phyloP scores from a whole-genome alignment of 1,284 basidiomycete species.

The Cryptococcus sp. region DNA sequence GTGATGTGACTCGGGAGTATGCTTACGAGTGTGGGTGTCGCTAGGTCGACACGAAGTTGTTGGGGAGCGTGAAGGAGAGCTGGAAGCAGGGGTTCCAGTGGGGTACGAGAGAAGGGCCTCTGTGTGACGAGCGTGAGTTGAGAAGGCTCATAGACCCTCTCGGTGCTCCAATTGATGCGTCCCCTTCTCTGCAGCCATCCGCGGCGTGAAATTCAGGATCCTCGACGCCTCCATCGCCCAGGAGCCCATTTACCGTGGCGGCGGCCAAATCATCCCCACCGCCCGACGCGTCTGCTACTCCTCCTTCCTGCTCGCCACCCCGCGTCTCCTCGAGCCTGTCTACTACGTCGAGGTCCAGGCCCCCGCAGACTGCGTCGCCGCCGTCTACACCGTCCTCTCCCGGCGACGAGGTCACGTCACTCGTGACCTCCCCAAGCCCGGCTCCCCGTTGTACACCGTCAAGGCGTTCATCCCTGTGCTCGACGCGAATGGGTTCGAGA shows the following conservation, averaged over 20 bases:
- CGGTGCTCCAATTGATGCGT: not conserved
- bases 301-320: conserved; percentile 94
- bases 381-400: conserved; percentile 95
- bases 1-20: not conserved
- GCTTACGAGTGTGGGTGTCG: not conserved
- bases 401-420: conserved; percentile 96
- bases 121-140: conserved; percentile 94
- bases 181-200: conserved; percentile 65
- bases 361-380: conserved; percentile 96
- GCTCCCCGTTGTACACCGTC: conserved; percentile 94
- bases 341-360: conserved; percentile 99
- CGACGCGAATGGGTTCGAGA: conserved; percentile 98
- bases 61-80: conserved; percentile 86
- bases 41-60: conserved; percentile 85
- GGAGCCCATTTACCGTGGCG: conserved; percentile 95
- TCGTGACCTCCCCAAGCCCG: conserved; percentile 94
- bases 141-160: no score
- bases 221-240: conserved; percentile 85
- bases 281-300: conserved; percentile 97
- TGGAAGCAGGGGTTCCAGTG: conserved; percentile 99
- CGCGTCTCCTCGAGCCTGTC: conserved; percentile 93
- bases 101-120: conserved; percentile 93
- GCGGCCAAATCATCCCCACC: conserved; percentile 97
- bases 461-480: conserved; percentile 97
- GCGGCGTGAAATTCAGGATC: conserved; percentile 96